Evolutionary conservation across 164 flowering plant genomes (phyloP), one percentile per base, ranked within the genome.

Genomic region (Vitis amurensis): DNA sequence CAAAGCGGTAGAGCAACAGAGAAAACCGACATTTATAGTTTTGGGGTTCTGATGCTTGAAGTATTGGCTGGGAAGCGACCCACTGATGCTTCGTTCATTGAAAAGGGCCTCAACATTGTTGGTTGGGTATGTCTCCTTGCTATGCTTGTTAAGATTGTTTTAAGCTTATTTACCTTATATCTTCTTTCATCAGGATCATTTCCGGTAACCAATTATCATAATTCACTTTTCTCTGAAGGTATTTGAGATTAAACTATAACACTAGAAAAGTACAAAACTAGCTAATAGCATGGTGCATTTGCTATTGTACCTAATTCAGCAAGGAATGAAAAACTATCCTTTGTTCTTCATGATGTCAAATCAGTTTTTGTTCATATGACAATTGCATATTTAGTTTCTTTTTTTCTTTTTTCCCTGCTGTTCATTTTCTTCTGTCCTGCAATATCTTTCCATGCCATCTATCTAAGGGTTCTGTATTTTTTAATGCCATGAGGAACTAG

Each of bases 1-100:
- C 93, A 86, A 75, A 93, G 98, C 77, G 99, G 99, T 70, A 89
- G 98, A 84, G 99, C 98, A 52, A 95, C 99, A 62, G 98, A 95
- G 76, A 95, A 89, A 83, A 87, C 96, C n/a, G 99, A 95, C 79
- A 97, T 95, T 12, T 95, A 90, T 74, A 95, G 99, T 79, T 95
- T 95, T 77, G 99, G 99, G 61, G 98, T 95, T 71, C 79, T 95
- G 63, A 83, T 91, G 75, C 91, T 95, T 61, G 99, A 95, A 85
- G 84, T 93, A 1, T 73, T 95, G 73, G 91, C 94, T 76, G 92
- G 97, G 63, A 93, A 90, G 76, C 89, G 99, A 59, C 99, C 99
- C 14, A 93, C 98, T 16, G 98, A 95, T 84, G 87, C 98, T 59
- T 89, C 97, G 17, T 93, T 91, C 79, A 93, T 93, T 61, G 97